Base-by-base conservation (phyloP, 148 eudicot species). In the Chenopodium formosanum region DNA sequence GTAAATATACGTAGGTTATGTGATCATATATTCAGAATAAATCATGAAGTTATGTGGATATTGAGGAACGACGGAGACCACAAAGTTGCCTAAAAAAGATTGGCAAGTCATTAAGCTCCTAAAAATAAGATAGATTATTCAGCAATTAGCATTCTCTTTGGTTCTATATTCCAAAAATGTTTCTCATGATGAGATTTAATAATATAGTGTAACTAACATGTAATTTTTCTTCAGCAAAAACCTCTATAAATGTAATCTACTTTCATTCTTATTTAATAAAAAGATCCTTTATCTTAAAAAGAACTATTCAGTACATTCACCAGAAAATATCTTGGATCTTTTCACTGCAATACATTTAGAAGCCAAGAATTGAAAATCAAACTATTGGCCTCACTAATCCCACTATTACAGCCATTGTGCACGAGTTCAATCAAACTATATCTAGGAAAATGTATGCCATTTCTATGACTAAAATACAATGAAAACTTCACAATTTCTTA, bases 401-500 rank as follows among this genome's bases (percentile, higher is more conserved):
- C 16, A 14, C 56, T 14, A 52, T 16, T 11, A 52, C 56, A 52
- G 16, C 56, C 56, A 52, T 65, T 40, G 69, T 65, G 13, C 32
- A 65, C 9, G 40, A 12, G 1, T 31, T 27, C 17, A 69, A 67
- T 67, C 14, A 50, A 50, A 50, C 16, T 1, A 16, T 52, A 16
- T 56, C 62, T 17, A 56, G 62, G 62, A 14, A 65, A 66, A 1
- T 66, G 17, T 71, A 78, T 27, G 70, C 16, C 16, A 67, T 29
- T 67, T 67, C 37, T 67, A 56, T 25, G 70, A 66, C 9, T 2
- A 74, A 53, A 62, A 32, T 60, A 53, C 63, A 78, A 44, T 22
- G 65, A 68, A 66, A 70, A 23, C 64, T 29, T n/a, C 65, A 82
- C 29, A 46, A 68, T 23, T 19, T 66, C 84, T 86, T 84, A 92